Evolutionary conservation across 2,329 filamentous ascomycete species (phyloP).

Genomic region (Harringtonia aguacate): DNA sequence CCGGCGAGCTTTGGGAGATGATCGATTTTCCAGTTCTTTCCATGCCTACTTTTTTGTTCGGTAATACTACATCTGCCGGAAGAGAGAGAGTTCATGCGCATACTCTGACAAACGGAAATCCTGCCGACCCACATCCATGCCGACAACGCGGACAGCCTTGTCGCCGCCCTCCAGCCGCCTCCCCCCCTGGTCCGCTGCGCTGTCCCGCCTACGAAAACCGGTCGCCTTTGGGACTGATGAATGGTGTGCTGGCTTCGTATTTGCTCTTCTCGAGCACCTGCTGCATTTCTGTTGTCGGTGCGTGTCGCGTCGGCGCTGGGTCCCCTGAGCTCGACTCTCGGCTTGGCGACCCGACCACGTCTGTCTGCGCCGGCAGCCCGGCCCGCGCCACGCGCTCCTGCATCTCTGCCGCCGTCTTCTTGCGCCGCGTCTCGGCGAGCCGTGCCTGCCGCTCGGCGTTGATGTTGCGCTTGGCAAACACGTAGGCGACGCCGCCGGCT

Average conservation of each 20-base stretch:
- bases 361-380: slow-evolving; percentile 40
- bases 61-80: no score
- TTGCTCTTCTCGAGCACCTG: slow-evolving; percentile 70
- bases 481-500: slow-evolving; percentile 89
- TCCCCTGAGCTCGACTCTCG: slow-evolving; percentile 64
- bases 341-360: slow-evolving; percentile 51
- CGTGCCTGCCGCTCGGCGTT: slow-evolving; percentile 75
- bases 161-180: background rate
- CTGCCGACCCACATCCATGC: no score
- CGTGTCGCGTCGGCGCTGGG: slow-evolving; percentile 78
- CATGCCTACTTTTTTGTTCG: no score
- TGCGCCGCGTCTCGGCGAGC: slow-evolving; percentile 54
- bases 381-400: slow-evolving; percentile 33
- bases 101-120: no score
- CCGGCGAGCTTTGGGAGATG: no score
- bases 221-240: slow-evolving; percentile 72
- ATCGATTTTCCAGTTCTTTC: no score
- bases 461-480: slow-evolving; percentile 90
- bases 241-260: slow-evolving; percentile 73
- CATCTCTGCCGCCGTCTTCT: slow-evolving; percentile 48
- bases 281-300: slow-evolving; percentile 59
- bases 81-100: no score
- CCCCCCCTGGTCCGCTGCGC: background rate
- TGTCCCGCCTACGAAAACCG: slow-evolving; percentile 51
- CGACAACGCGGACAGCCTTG: background rate